These are phyloP conservation scores for Trametes versicolor DNA, from an alignment of 1,284 basidiomycete species.

Conservation along the genomic window DNA sequence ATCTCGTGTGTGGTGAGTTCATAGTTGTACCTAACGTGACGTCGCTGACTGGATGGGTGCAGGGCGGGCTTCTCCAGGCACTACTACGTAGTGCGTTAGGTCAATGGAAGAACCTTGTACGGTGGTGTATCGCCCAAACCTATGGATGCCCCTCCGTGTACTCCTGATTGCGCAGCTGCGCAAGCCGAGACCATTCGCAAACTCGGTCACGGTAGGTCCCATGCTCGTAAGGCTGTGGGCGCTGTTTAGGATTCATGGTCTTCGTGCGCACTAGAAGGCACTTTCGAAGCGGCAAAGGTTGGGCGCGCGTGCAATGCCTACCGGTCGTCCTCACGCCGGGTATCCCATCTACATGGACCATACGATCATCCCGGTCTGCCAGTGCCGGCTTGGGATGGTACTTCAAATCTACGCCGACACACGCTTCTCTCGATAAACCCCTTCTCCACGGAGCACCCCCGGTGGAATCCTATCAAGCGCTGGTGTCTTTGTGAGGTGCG, in stretches of 20 bases:
- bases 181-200: neutral
- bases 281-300: slow-evolving; percentile 8
- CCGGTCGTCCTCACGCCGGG: slow-evolving; percentile 20
- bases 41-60: neutral
- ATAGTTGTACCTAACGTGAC: neutral
- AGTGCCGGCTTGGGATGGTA: neutral
- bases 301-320: slow-evolving; percentile 10
- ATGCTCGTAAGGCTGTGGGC: slow-evolving; percentile 6
- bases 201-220: neutral
- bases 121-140: neutral
- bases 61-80: neutral
- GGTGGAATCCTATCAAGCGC: too few species aligned
- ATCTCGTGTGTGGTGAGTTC: neutral
- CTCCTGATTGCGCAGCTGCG: neutral
- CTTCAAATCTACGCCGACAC: neutral
- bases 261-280: slow-evolving; percentile 17
- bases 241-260: neutral
- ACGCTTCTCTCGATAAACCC: neutral
- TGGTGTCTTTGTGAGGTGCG: neutral
- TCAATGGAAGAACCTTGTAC: neutral
- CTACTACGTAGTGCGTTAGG: neutral
- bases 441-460: too few species aligned
- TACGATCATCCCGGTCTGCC: neutral
- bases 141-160: neutral
- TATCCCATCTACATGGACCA: neutral